phyloP scores from a whole-genome alignment of 768 basidiomycete genomes.

The Leccinum longicurvipes region DNA sequence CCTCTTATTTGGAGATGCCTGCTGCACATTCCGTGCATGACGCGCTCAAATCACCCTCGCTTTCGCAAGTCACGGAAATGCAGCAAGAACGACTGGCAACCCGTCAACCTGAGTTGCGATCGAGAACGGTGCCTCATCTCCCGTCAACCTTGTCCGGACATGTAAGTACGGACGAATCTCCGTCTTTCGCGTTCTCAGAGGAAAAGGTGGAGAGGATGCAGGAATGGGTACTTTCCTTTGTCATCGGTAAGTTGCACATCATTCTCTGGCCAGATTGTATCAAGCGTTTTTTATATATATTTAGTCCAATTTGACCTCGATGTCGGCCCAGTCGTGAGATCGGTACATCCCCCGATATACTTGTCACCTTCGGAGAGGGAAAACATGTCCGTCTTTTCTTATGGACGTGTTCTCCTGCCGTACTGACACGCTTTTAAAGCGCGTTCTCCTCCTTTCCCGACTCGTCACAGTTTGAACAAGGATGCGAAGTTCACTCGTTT shows the following conservation, averaged over 20 bases:
- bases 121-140: slow-evolving; percentile 45
- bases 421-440: slow-evolving; percentile 37
- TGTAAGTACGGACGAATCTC: slow-evolving; percentile 34
- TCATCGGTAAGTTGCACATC: slow-evolving; percentile 49
- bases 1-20: slow-evolving; percentile 7
- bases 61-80: slow-evolving; percentile 27
- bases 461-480: slow-evolving; percentile 80
- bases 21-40: not conserved
- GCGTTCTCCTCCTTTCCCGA: slow-evolving; percentile 94
- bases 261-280: not conserved
- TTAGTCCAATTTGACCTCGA: slow-evolving; percentile 88
- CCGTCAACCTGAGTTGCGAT: slow-evolving; percentile 37
- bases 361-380: slow-evolving; percentile 67
- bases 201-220: slow-evolving; percentile 49
- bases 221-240: slow-evolving; percentile 67
- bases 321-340: slow-evolving; percentile 73
- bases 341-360: slow-evolving; percentile 63
- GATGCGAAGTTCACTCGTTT: slow-evolving; percentile 82
- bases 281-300: slow-evolving; percentile 6
- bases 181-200: slow-evolving; percentile 45
- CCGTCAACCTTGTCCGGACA: slow-evolving; percentile 29
- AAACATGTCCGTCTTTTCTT: slow-evolving; percentile 59
- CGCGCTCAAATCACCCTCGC: slow-evolving; percentile 34
- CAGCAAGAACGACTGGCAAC: slow-evolving; percentile 10
- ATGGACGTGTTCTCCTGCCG: not conserved